These are phyloP conservation scores for Poa annua DNA, from an alignment of 176 grass and related monocot species.

Conservation along the genomic window DNA sequence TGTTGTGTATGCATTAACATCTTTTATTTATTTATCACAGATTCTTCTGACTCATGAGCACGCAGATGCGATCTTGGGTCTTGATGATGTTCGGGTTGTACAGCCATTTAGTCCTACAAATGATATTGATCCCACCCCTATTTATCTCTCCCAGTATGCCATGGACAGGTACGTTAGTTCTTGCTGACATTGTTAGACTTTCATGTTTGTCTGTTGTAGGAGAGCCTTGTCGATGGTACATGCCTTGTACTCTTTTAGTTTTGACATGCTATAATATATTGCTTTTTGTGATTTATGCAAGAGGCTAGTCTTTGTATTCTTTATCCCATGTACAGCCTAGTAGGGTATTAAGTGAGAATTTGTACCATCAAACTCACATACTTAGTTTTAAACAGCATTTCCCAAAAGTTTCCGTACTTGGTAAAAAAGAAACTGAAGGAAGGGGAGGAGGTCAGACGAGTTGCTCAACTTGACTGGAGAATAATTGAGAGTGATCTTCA, in stretches of 20 bases:
- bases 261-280: conserved; percentile 4
- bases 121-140: conserved; percentile 89
- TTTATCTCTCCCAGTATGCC: conserved; percentile 80
- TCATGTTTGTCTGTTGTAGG: background rate
- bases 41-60: conserved; percentile 98
- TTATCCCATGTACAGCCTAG: background rate
- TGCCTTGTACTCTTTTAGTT: background rate
- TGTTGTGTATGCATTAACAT: conserved; percentile 31
- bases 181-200: background rate
- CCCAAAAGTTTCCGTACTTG: conserved; percentile 83
- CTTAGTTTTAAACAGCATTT: conserved; percentile 69
- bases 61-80: conserved; percentile 86
- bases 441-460: conserved; percentile 74
- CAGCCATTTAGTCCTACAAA: conserved; percentile 80
- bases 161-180: conserved; percentile 77
- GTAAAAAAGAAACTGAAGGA: conserved; percentile 82
- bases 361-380: conserved; percentile 25
- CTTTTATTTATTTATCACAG: conserved; percentile 48
- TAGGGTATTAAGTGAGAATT: conserved; percentile 32
- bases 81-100: conserved; percentile 89
- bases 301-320: background rate
- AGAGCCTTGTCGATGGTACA: background rate
- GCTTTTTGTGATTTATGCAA: background rate
- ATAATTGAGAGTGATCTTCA: conserved; percentile 72
- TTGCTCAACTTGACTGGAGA: conserved; percentile 96